These are phyloP conservation scores for Yamadazyma friedrichii DNA, from an alignment of 1,139 yeast genomes.

Conservation along the genomic window DNA sequence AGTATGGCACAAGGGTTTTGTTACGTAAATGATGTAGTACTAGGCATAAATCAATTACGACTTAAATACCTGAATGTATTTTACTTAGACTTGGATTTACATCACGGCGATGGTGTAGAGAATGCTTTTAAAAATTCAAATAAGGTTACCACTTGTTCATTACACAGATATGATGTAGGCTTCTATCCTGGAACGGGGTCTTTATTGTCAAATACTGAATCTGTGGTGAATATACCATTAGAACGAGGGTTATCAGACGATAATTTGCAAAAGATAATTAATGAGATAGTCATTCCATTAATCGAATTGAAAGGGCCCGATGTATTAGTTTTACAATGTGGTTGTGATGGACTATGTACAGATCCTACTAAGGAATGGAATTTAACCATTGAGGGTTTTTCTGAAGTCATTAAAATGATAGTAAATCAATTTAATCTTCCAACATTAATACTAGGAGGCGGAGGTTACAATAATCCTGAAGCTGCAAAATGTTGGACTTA, in stretches of 20 bases:
- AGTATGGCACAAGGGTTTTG: constrained; percentile 69
- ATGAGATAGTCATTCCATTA: constrained; percentile 44
- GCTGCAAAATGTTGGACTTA: constrained; percentile 67
- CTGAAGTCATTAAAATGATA: constrained; percentile 29
- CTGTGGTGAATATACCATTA: constrained; percentile 56
- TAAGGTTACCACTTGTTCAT: constrained; percentile 59
- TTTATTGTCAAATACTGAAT: constrained; percentile 20
- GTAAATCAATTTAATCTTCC: constrained; percentile 22
- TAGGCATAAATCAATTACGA: constrained; percentile 51
- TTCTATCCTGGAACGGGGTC: constrained; percentile 75
- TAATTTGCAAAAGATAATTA: constrained; percentile 34
- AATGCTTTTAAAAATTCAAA: constrained; percentile 57
- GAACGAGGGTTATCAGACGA: constrained; percentile 54
- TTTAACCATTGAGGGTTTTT: constrained; percentile 53
- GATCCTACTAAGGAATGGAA: constrained; percentile 72
- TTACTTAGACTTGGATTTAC: constrained; percentile 72
- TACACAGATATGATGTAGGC: constrained; percentile 65
- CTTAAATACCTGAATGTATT: constrained; percentile 47
- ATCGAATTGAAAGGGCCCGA: constrained; percentile 43
- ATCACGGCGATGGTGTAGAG: constrained; percentile 82
- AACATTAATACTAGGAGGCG: constrained; percentile 65
- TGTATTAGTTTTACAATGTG: constrained; percentile 63
- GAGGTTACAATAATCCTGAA: constrained; percentile 68
- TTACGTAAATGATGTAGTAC: constrained; percentile 65
- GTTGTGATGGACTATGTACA: constrained; percentile 64